These are phyloP conservation scores for Akanthomyces lecanii DNA, from an alignment of 2,329 filamentous ascomycete species.

Conservation along the genomic window DNA sequence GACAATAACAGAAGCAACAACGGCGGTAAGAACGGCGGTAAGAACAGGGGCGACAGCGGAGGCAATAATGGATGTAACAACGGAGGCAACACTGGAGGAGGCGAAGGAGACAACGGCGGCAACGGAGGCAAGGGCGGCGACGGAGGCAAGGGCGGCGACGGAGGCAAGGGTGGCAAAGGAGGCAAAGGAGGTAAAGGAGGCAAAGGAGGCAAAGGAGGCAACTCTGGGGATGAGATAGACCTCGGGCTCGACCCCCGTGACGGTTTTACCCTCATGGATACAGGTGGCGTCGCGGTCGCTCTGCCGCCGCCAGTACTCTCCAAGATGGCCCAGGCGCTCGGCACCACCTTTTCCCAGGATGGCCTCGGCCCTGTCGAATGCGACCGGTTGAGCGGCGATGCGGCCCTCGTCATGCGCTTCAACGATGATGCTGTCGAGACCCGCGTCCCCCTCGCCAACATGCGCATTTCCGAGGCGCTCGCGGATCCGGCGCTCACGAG, in stretches of 20 bases:
- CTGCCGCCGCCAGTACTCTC: background rate
- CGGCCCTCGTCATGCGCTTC: background rate
- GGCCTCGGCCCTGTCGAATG: background rate
- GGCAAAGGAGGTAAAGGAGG: background rate
- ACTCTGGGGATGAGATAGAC: background rate
- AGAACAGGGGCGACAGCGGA: background rate
- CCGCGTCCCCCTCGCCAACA: background rate
- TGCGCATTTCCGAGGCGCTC: background rate
- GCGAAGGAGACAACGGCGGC: background rate
- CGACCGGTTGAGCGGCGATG: background rate
- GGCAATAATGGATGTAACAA: no score
- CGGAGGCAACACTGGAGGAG: no score
- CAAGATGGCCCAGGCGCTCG: background rate
- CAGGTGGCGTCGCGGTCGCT: background rate
- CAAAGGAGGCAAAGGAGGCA: background rate
- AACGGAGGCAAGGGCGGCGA: no score
- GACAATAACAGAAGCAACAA: no score
- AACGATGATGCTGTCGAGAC: background rate
- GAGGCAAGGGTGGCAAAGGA: no score
- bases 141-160: no score
- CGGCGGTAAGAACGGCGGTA: background rate
- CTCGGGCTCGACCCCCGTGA: background rate
- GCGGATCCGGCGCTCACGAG: background rate
- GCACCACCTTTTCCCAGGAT: background rate
- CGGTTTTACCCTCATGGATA: constrained; percentile 1